phyloP scores from a whole-genome alignment of 2,329 filamentous ascomycete genomes.

The Triangularia verruculosa region DNA sequence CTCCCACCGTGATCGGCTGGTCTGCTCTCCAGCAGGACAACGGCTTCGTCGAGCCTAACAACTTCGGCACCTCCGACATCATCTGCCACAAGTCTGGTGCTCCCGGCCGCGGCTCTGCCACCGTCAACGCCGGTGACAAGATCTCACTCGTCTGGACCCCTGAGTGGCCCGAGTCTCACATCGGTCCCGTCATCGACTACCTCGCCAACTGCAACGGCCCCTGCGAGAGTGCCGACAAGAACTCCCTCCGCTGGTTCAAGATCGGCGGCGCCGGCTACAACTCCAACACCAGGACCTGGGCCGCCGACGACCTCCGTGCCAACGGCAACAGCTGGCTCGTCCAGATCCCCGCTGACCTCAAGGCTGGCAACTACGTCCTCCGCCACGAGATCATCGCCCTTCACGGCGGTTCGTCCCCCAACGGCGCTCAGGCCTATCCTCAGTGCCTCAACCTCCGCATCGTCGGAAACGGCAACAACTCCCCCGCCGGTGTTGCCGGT shows the following conservation, averaged over 20 bases:
- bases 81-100: slow-evolving; percentile 44
- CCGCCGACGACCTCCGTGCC: slow-evolving; percentile 45
- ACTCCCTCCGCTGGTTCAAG: slow-evolving; percentile 59
- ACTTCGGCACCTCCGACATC: slow-evolving; percentile 41
- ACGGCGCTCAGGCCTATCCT: slow-evolving; percentile 48
- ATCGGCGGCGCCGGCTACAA: slow-evolving; percentile 56
- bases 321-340: slow-evolving; percentile 45
- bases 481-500: slow-evolving; percentile 28
- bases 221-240: slow-evolving; percentile 53
- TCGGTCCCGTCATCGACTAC: slow-evolving; percentile 60
- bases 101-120: slow-evolving; percentile 38
- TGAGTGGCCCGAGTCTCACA: slow-evolving; percentile 42
- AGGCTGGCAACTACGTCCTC: slow-evolving; percentile 42
- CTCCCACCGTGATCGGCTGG: slow-evolving; percentile 42
- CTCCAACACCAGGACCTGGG: slow-evolving; percentile 48
- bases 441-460: slow-evolving; percentile 47
- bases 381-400: slow-evolving; percentile 49
- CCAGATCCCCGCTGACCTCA: slow-evolving; percentile 39
- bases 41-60: slow-evolving; percentile 47
- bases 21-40: slow-evolving; percentile 44
- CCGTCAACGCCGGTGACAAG: slow-evolving; percentile 39
- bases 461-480: slow-evolving; percentile 35
- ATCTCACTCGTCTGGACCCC: slow-evolving; percentile 41
- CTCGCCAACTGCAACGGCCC: slow-evolving; percentile 58
- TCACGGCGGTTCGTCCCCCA: slow-evolving; percentile 38